Conservation (phyloP, 2,329 filamentous ascomycete genomes). For the Colletotrichum camelliae region DNA sequence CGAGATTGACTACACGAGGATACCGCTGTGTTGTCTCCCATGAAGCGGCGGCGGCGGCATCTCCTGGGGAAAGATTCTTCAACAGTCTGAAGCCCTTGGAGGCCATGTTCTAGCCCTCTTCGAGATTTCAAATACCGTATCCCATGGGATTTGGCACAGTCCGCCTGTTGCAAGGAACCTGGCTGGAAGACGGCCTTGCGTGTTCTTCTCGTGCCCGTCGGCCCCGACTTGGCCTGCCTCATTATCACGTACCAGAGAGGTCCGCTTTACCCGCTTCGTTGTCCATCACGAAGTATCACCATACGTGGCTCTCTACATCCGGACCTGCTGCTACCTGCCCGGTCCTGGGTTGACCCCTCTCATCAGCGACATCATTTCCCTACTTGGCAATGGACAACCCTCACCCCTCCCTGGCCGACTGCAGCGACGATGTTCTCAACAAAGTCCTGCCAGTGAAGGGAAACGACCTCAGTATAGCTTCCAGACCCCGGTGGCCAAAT, state of each 20-base stretch:
- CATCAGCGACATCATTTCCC: neutral
- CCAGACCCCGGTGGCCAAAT: neutral
- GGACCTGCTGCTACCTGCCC: neutral
- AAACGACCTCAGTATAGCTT: neutral
- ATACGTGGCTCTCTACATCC: neutral
- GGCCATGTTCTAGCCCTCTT: neutral
- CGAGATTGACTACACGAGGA: neutral
- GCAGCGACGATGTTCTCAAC: neutral
- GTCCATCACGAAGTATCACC: neutral
- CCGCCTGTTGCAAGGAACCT: neutral
- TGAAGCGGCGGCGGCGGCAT: neutral
- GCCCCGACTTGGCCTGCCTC: neutral
- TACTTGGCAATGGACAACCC: neutral
- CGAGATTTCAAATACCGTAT: neutral
- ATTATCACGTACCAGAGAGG: neutral
- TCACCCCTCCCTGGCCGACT: neutral
- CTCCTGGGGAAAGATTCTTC: neutral
- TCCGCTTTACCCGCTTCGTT: neutral
- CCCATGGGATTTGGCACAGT: neutral
- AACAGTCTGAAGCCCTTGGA: neutral
- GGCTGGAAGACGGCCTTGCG: neutral
- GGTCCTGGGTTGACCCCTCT: neutral
- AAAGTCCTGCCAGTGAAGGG: neutral
- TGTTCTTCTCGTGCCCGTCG: neutral
- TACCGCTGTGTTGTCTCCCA: neutral